These are phyloP conservation scores for Tetradesmus lagerheimii DNA, from an alignment of 139 green algal genomes.

Conservation along the genomic window DNA sequence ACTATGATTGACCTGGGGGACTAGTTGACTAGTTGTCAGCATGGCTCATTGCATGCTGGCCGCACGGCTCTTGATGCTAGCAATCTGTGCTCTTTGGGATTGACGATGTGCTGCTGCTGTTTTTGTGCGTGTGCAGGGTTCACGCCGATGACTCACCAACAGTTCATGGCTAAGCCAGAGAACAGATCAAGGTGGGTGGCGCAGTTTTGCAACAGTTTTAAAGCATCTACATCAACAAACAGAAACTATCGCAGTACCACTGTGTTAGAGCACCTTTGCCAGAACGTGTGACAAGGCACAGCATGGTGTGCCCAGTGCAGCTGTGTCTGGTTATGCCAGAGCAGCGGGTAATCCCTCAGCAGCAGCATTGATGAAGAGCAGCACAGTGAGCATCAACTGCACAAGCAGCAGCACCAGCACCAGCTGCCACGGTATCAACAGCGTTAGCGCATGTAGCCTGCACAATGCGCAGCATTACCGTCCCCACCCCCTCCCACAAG, in stretches of 20 bases:
- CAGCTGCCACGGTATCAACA: background rate
- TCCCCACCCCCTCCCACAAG: background rate
- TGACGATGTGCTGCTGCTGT: background rate
- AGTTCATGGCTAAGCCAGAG: slow-evolving; percentile 84
- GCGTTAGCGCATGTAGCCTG: background rate
- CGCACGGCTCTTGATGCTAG: background rate
- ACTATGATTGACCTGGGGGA: no score
- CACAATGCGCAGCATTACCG: no score
- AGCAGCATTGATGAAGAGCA: no score
- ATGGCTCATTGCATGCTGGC: background rate
- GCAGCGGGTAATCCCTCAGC: background rate
- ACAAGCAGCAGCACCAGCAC: background rate
- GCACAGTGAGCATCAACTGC: background rate
- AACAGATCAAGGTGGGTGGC: slow-evolving; percentile 46
- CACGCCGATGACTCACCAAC: slow-evolving; percentile 96
- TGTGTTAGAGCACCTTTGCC: no score
- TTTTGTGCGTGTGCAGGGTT: slow-evolving; percentile 71
- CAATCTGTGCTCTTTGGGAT: background rate
- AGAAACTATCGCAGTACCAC: no score
- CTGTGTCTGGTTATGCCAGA: background rate
- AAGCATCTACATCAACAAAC: no score
- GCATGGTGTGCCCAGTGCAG: no score
- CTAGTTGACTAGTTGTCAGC: no score
- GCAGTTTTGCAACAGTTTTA: background rate
- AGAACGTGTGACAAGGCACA: no score